Conservation (phyloP, 2,329 filamentous ascomycete genomes). For the Aspergillus sp. region DNA sequence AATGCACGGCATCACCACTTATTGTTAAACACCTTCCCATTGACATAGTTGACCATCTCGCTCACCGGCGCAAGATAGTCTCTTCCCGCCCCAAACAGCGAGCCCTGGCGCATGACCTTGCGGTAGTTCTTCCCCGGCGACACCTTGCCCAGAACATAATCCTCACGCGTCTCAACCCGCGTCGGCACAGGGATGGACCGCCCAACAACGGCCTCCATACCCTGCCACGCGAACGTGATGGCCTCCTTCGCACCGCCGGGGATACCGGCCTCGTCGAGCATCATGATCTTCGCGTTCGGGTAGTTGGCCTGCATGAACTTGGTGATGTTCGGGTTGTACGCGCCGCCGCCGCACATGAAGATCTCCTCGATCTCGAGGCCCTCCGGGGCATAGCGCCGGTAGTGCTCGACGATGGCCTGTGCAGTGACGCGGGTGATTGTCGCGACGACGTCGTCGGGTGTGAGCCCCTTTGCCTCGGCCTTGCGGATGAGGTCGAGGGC, state of each 20-base stretch:
- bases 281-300: conserved; percentile 51
- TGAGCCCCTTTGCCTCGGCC: neutral
- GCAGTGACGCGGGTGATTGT: conserved; percentile 55
- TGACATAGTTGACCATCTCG: conserved; percentile 52
- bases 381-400: conserved; percentile 50
- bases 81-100: conserved; percentile 50
- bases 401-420: conserved; percentile 56
- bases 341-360: conserved; percentile 49
- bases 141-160: conserved; percentile 57
- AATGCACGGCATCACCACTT: conserved; percentile 35
- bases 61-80: conserved; percentile 49
- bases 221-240: conserved; percentile 61
- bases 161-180: conserved; percentile 53
- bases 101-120: conserved; percentile 52
- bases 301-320: conserved; percentile 52
- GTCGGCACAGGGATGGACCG: conserved; percentile 55
- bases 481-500: conserved; percentile 1
- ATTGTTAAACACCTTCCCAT: conserved; percentile 51
- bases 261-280: conserved; percentile 59
- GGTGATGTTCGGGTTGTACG: conserved; percentile 47
- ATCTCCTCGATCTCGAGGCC: conserved; percentile 53
- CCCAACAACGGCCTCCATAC: conserved; percentile 59
- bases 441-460: neutral
- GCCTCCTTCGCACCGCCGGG: conserved; percentile 60
- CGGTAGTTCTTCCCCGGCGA: conserved; percentile 57